Base-by-base conservation (phyloP, 75 land plant genomes). In the Picea glauca region DNA sequence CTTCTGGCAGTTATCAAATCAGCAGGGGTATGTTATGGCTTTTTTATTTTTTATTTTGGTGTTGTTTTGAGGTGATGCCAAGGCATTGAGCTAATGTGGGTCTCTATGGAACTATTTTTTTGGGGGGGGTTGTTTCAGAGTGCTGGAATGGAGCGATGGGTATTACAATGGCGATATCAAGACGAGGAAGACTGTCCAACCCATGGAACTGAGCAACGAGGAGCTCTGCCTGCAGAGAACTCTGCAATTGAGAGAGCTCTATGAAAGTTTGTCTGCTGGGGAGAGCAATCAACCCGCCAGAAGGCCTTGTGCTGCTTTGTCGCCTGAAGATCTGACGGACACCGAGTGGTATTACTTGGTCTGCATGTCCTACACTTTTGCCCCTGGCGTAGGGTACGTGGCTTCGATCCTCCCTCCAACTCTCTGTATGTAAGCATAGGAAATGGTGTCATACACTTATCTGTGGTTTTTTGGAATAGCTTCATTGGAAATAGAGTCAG, bases 301-400 rank as follows among this genome's bases (percentile, higher is more conserved):
- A 54, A 81, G 83, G 60, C 88, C 86, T 57, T 75, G 92, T 38
- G 83, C 90, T 67, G 78, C 91, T 3, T 82, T 86, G 63, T 84
- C 89, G 26, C 91, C 94, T 5, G 90, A 91, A 78, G 94, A 91
- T 82, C 89, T 93, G 9, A 80, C 94, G 0, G 90, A 85, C 58
- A 78, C 86, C 17, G 95, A 93, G 79, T 93, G 95, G 94, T 93
- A 87, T 77, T 93, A 89, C 82, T 80, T 93, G 79, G 94, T 87
- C 77, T 93, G 94, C 85, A 93, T 93, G 95, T 85, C 91, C 46
- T 91, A 83, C 83, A 73, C 74, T 2, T 91, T 91, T 79, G 82
- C 77, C 46, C 73, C 84, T 58, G 90, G 90, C 74, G 82, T 84
- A 68, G 85, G 91, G 95, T 62, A 62, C 23, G 63, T 21, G 63